Base-by-base conservation (phyloP, 202 grass and related monocot species). In the Digitaria exilis region DNA sequence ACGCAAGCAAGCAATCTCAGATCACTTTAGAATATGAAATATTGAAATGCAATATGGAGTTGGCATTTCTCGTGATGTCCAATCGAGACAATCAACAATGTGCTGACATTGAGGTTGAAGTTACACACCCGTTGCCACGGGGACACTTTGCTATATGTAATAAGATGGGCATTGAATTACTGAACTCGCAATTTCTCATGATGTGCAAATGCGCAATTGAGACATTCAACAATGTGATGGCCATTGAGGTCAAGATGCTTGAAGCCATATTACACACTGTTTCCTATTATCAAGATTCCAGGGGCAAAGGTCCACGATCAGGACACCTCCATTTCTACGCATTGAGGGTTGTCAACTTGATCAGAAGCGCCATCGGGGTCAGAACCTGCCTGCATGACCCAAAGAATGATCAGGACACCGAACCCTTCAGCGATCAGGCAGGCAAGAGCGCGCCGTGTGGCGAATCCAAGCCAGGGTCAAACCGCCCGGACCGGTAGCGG, bases 321-420 rank as follows among this genome's bases (percentile, higher is more conserved):
- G 39, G 39, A 28, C 49, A 72, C 65, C 61, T 69, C 77, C 85
- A 88, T 90, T 57, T 86, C 78, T 44, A 66, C 55, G 42, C 30
- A 58, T 37, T 80, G 63, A 39, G 66, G 59, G 48, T 84, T 26
- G 29, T n/a, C 80, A 67, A 30, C 80, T 84, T 59, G 79, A 85
- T 82, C 88, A 79, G 10, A n/a, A 39, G 54, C 55, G 21, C 73
- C 75, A n/a, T 29, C 75, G 9, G 68, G 54, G 54, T 28, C 68
- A 69, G 54, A 81, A 80, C 61, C 48, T 56, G 37, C 60, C 85
- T 86, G 79, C 34, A 90, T 82, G 76, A 52, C n/a, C n/a, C n/a
- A 51, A 35, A 18, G 80, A 8, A 34, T 9, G 80, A 8, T 3
- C 49, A 9, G 2, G 18, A 69, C 51, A 61, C 35, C 48, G 61